Conservation (phyloP, 495 filamentous ascomycete species). For the Thermothielavioides terrestris region DNA sequence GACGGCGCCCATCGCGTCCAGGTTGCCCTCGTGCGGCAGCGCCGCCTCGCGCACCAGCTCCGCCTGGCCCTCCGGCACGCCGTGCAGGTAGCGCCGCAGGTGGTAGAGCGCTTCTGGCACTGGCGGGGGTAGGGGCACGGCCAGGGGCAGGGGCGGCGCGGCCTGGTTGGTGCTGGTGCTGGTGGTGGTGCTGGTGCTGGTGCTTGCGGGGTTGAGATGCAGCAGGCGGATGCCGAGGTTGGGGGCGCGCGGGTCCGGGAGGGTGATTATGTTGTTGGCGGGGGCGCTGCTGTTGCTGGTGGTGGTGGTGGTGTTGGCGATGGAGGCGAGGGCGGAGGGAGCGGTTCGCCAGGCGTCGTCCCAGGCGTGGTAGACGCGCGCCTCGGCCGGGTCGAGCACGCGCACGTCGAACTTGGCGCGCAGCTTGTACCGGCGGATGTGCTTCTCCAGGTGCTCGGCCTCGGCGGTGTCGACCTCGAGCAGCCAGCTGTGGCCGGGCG, state of each 20-base stretch:
- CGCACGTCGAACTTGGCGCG: slow-evolving; percentile 66
- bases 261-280: slow-evolving; percentile 14
- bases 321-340: background rate
- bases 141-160: slow-evolving; percentile 24
- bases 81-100: slow-evolving; percentile 63
- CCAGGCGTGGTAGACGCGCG: slow-evolving; percentile 62
- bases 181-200: background rate
- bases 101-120: slow-evolving; percentile 44
- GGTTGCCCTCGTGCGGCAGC: slow-evolving; percentile 73
- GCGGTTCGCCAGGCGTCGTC: background rate
- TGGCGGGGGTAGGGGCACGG: no score
- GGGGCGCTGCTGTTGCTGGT: no score
- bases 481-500: slow-evolving; percentile 51
- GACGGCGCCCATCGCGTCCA: slow-evolving; percentile 73
- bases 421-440: slow-evolving; percentile 76
- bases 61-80: slow-evolving; percentile 72
- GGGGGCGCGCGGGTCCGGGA: slow-evolving; percentile 57
- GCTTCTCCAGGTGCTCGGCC: slow-evolving; percentile 50
- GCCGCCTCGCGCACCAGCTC: slow-evolving; percentile 64
- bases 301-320: background rate
- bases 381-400: slow-evolving; percentile 53
- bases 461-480: slow-evolving; percentile 72
- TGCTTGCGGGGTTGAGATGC: slow-evolving; percentile 11
- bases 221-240: slow-evolving; percentile 57
- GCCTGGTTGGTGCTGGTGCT: background rate